phyloP scores from a whole-genome alignment of 495 filamentous ascomycete species.

The Neurospora sp. region DNA sequence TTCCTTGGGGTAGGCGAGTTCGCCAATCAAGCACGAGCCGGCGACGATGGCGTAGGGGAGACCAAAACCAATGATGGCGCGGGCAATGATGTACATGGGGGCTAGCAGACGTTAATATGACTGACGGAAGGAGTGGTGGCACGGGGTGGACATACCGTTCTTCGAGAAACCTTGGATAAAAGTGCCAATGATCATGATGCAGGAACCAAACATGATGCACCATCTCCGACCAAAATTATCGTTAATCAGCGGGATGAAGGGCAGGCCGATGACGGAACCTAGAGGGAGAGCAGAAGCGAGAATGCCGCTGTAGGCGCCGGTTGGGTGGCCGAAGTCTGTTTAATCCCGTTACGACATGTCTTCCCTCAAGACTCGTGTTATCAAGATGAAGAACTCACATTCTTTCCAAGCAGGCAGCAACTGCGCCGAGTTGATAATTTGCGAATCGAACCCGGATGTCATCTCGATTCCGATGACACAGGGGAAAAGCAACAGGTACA shows the following conservation, averaged over 20 bases:
- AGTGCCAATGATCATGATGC: slow-evolving; percentile 47
- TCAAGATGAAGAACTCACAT: slow-evolving; percentile 32
- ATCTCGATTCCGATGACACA: slow-evolving; percentile 61
- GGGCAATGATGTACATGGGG: slow-evolving; percentile 53
- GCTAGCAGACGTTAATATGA: not conserved
- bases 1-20: slow-evolving; percentile 56
- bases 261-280: slow-evolving; percentile 42
- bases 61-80: slow-evolving; percentile 53
- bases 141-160: slow-evolving; percentile 28
- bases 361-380: not conserved
- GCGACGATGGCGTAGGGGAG: slow-evolving; percentile 54
- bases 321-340: slow-evolving; percentile 33
- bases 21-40: slow-evolving; percentile 51
- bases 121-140: not conserved
- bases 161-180: slow-evolving; percentile 43
- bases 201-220: slow-evolving; percentile 50
- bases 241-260: slow-evolving; percentile 49
- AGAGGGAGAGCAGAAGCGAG: slow-evolving; percentile 34
- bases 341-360: not conserved
- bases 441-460: slow-evolving; percentile 62
- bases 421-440: slow-evolving; percentile 59
- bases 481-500: slow-evolving; percentile 57
- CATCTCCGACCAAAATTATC: slow-evolving; percentile 44
- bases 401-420: slow-evolving; percentile 46
- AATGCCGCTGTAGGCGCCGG: slow-evolving; percentile 35